Evolutionary conservation across 2,329 filamentous ascomycete genomes (phyloP).

Genomic region (Trichoderma polysporum): DNA sequence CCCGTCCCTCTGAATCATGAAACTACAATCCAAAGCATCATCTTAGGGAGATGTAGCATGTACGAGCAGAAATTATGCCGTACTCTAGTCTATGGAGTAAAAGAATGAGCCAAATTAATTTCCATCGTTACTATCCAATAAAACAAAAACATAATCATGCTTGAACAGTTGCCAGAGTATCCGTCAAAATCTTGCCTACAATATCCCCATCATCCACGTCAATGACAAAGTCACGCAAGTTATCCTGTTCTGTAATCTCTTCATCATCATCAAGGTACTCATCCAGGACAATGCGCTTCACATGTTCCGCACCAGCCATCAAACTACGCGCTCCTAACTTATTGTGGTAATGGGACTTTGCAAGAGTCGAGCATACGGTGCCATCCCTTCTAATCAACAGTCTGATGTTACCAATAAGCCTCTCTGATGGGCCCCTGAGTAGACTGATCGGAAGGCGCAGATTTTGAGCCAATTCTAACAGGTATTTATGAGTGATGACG

Average conservation of each 20-base stretch:
- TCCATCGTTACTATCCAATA: background rate
- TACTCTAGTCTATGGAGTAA: background rate
- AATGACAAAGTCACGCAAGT: background rate
- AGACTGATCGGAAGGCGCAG: constrained; percentile 4
- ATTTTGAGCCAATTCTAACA: constrained; percentile 6
- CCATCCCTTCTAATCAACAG: background rate
- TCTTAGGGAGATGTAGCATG: background rate
- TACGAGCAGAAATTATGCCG: background rate
- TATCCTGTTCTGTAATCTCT: background rate
- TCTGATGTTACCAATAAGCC: constrained; percentile 12
- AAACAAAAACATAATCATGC: background rate
- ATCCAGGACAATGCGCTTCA: constrained; percentile 16
- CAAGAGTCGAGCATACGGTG: background rate
- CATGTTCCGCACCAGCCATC: constrained; percentile 1
- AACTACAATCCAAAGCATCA: no score
- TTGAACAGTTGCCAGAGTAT: no score
- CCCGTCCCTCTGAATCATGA: background rate
- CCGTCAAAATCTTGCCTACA: background rate
- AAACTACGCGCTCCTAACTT: constrained; percentile 16
- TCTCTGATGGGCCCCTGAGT: background rate
- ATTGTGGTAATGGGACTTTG: constrained; percentile 5
- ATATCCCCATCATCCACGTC: constrained; percentile 7
- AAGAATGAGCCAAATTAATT: background rate
- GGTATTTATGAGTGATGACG: constrained; percentile 19
- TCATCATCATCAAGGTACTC: constrained; percentile 14